phyloP scores from a whole-genome alignment of 2,329 filamentous ascomycete species.

The Rhynchosporium graminicola region DNA sequence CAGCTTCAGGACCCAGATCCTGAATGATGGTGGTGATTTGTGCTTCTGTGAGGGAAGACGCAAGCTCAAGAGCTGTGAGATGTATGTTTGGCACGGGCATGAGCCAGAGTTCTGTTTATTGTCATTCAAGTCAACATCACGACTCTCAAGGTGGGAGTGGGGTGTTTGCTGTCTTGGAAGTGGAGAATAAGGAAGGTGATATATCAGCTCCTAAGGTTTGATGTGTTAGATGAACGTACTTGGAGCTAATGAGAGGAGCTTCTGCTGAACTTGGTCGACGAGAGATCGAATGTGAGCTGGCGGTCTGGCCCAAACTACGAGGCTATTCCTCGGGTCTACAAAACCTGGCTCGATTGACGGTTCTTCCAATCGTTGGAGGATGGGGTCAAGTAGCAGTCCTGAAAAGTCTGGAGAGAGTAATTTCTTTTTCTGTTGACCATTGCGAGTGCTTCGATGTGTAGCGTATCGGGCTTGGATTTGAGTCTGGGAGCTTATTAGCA shows the following conservation, averaged over 20 bases:
- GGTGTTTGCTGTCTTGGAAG: background rate
- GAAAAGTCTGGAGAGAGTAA: constrained; percentile 69
- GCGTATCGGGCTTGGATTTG: constrained; percentile 54
- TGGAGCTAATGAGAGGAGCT: constrained; percentile 64
- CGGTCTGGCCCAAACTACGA: constrained; percentile 87
- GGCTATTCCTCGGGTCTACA: constrained; percentile 74
- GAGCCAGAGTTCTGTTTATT: constrained; percentile 70
- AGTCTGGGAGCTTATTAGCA: constrained; percentile 22
- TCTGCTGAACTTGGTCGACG: constrained; percentile 67
- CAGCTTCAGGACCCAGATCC: constrained; percentile 52
- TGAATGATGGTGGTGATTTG: constrained; percentile 67
- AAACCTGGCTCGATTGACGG: constrained; percentile 66
- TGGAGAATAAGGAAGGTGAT: background rate
- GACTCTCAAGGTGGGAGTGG: background rate
- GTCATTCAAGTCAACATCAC: constrained; percentile 17
- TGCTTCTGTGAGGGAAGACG: constrained; percentile 71
- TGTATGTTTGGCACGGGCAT: constrained; percentile 81
- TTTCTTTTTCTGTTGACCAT: constrained; percentile 72
- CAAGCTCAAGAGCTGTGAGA: constrained; percentile 81
- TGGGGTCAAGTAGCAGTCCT: constrained; percentile 74
- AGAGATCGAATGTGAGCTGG: constrained; percentile 69
- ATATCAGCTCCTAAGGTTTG: background rate
- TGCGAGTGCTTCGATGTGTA: constrained; percentile 72
- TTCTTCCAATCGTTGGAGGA: constrained; percentile 69
- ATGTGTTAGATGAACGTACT: constrained; percentile 51